These are phyloP conservation scores for Penicillium waksmanii DNA, from an alignment of 495 filamentous ascomycete species.

Conservation along the genomic window DNA sequence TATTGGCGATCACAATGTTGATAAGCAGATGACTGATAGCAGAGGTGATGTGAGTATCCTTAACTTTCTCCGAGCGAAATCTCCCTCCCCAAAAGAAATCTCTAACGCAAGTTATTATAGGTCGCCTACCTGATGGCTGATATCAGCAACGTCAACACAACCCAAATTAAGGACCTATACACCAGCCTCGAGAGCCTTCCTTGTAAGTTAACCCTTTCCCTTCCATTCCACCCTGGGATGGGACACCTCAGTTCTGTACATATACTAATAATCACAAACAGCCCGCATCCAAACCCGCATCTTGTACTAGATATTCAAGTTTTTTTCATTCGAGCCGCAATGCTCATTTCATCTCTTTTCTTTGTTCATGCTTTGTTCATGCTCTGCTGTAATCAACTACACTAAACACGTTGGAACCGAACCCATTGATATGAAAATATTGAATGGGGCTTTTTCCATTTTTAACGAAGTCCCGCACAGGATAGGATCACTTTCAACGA, in stretches of 20 bases:
- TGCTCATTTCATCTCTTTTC: too few species aligned
- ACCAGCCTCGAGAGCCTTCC: slow-evolving; percentile 78
- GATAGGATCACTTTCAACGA: slow-evolving; percentile 5
- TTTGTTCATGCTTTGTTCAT: too few species aligned
- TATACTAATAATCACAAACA: slow-evolving; percentile 9
- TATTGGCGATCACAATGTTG: slow-evolving; percentile 92
- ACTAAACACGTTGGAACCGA: background rate
- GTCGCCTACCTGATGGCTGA: slow-evolving; percentile 98
- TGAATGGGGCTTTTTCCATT: too few species aligned
- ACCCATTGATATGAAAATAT: too few species aligned
- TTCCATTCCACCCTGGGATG: too few species aligned
- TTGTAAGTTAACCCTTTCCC: too few species aligned
- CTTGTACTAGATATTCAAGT: slow-evolving; percentile 6
- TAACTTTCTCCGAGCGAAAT: too few species aligned
- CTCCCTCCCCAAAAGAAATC: background rate
- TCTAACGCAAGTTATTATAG: slow-evolving; percentile 35
- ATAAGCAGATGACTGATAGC: slow-evolving; percentile 96
- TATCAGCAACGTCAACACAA: slow-evolving; percentile 79
- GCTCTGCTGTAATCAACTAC: slow-evolving; percentile 4
- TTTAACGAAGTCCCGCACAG: background rate
- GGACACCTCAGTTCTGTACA: background rate
- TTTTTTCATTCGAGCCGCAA: background rate
- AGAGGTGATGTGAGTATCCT: slow-evolving; percentile 72
- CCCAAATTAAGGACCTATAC: slow-evolving; percentile 83
- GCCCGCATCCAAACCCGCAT: slow-evolving; percentile 5